Evolutionary conservation across 352 stramenopile genomes (phyloP), one percentile per base, ranked within the genome.

Genomic region (Globisporangium camurandrum): DNA sequence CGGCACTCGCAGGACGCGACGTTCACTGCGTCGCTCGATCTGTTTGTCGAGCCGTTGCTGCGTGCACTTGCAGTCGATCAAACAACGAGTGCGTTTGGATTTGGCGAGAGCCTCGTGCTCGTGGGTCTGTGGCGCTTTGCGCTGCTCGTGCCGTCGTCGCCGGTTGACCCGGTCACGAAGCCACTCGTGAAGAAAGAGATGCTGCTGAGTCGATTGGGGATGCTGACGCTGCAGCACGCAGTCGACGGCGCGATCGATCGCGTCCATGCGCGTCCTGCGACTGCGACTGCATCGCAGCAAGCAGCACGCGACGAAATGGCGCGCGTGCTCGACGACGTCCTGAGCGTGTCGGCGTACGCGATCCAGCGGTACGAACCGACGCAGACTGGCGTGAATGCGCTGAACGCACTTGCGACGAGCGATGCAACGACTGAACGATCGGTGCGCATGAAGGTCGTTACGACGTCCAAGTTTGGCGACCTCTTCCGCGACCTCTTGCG

Each of bases 91-190:
- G 34, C 44, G 1, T 46, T 38, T 17, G 38, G 36, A 14, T 66
- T 86, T 14, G 86, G 88, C 31, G 56, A 95, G 49, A 77, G 71
- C 39, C 88, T 96, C 60, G 73, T 97, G 24, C 74, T 97, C 30
- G 50, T 98, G 47, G 97, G 97, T 27, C 54, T 98, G 54, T 84
- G 97, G 62, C 77, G 90, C 11, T 95, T 99, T 31, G 71, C 85
- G 38, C 66, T 99, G 42, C 62, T 98, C 38, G 56, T 97, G 20
- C 97, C 96, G 31, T 91, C 84, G 40, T 97, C 91, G 19, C 96
- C 96, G 3, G 84, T 99, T 19, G 97, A 99, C 59, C 97, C 97
- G 24, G 92, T 93, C 43, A 86, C 76, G 53, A 96, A 96, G 61
- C 94, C 95, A 20, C 61, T 95, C 1, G 84, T 97, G 19, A 98